A percentile compares a stretch with the other conserved stretches of the same genome.
phyloP scores from a whole-genome alignment of 805 yeast genomes.

The Starmerella powellii region DNA sequence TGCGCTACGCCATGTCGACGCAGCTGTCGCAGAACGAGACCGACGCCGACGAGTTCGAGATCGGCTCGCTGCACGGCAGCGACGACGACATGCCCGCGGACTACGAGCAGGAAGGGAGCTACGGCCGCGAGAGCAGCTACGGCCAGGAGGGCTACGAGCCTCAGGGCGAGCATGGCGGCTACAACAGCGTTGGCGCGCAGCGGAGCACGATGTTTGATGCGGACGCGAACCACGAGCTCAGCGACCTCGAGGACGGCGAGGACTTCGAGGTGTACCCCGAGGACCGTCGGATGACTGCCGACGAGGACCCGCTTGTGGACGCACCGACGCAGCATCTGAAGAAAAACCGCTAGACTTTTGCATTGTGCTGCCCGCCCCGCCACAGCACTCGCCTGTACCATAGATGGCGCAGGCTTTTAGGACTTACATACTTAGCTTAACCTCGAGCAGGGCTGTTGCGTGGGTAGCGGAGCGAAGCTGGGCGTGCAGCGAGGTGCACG shows the following conservation, averaged over 20 bases:
- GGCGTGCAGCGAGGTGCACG: too few relatives aligned
- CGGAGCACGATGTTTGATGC: constrained; percentile 18
- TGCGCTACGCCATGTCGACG: constrained; percentile 85
- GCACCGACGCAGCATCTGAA: constrained; percentile 16
- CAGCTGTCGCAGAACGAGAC: constrained; percentile 69
- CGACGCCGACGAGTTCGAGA: constrained; percentile 54
- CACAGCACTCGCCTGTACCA: too few relatives aligned
- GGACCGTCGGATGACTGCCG: constrained; percentile 5
- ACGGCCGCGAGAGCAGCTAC: background rate
- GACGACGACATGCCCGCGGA: constrained; percentile 22
- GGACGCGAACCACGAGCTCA: constrained; percentile 18
- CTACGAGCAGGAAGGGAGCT: background rate
- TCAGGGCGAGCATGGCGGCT: background rate
- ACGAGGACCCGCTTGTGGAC: constrained; percentile 20
- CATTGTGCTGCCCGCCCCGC: too few relatives aligned
- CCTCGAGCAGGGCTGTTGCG: too few relatives aligned
- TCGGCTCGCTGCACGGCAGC: constrained; percentile 40
- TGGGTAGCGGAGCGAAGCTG: too few relatives aligned
- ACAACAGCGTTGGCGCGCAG: constrained; percentile 8
- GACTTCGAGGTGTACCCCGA: constrained; percentile 14
- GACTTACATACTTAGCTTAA: too few relatives aligned
- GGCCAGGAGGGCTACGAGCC: background rate
- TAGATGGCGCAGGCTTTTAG: too few relatives aligned
- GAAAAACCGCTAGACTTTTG: background rate
- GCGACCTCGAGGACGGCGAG: constrained; percentile 21